These are phyloP conservation scores for Cercospora sesami DNA, from an alignment of 2,329 filamentous ascomycete genomes.

Conservation along the genomic window DNA sequence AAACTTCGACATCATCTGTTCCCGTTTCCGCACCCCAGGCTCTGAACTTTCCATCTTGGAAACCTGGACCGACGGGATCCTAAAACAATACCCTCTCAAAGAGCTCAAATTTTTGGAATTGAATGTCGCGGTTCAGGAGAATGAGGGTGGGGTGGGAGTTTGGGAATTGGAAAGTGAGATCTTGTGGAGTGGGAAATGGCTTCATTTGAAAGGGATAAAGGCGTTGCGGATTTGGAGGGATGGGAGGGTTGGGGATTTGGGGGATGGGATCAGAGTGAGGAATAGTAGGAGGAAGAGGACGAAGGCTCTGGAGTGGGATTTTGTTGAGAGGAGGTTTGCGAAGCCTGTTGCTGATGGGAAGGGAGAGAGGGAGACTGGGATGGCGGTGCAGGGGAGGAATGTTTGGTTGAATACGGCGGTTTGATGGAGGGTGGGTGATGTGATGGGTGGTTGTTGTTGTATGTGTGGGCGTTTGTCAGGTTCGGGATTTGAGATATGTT, in stretches of 20 bases:
- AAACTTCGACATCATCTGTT: slow-evolving; percentile 8
- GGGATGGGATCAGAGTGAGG: background rate
- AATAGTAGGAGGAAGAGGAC: background rate
- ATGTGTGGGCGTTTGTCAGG: background rate
- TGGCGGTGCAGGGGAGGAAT: background rate
- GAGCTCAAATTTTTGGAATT: slow-evolving; percentile 6
- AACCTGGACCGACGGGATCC: slow-evolving; percentile 8
- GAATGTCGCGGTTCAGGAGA: slow-evolving; percentile 2
- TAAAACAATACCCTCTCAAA: slow-evolving; percentile 4
- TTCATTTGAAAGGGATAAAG: background rate
- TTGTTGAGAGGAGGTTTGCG: background rate
- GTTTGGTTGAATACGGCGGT: slow-evolving; percentile 11
- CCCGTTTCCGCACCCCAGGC: background rate
- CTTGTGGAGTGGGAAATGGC: slow-evolving; percentile 20
- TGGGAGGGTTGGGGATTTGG: slow-evolving; percentile 3
- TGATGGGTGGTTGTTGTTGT: background rate
- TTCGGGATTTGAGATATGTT: background rate
- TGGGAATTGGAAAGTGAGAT: slow-evolving; percentile 14
- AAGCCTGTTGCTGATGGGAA: background rate
- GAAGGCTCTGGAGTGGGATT: slow-evolving; percentile 7
- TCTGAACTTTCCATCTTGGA: slow-evolving; percentile 8
- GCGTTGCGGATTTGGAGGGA: slow-evolving; percentile 12
- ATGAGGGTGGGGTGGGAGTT: background rate
- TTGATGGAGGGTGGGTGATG: background rate
- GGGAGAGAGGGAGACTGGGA: background rate